phyloP scores from a whole-genome alignment of 805 yeast genomes.

The Candida berthetii region DNA sequence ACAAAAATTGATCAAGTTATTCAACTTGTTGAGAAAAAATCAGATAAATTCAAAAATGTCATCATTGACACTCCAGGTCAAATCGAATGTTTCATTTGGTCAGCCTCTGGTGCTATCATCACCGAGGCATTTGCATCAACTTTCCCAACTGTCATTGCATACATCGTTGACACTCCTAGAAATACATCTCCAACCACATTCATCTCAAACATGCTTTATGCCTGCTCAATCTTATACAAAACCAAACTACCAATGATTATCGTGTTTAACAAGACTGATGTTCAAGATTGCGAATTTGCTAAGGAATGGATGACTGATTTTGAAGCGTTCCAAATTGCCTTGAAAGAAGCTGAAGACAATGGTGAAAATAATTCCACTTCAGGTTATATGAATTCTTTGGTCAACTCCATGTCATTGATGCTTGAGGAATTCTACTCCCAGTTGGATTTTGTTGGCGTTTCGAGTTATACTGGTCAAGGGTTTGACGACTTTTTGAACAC shows the following conservation, averaged over 20 bases:
- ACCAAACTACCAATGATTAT: conserved; percentile 95
- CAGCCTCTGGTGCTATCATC: conserved; percentile 93
- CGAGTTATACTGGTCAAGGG: conserved; percentile 91
- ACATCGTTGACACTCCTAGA: conserved; percentile 94
- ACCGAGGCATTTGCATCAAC: conserved; percentile 96
- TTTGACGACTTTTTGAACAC: conserved; percentile 85
- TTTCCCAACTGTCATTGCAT: conserved; percentile 93
- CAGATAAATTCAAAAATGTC: conserved; percentile 51
- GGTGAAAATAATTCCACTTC: conserved; percentile 56
- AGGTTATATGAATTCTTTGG: conserved; percentile 91
- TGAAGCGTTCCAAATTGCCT: conserved; percentile 80
- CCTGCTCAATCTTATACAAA: conserved; percentile 93
- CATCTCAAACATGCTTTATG: conserved; percentile 97
- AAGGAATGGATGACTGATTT: conserved; percentile 97
- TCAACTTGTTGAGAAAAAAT: conserved; percentile 72
- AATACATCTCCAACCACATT: conserved; percentile 93
- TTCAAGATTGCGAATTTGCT: conserved; percentile 77
- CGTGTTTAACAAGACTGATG: conserved; percentile 94
- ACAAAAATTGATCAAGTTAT: conserved; percentile 97
- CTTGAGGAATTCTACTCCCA: conserved; percentile 93
- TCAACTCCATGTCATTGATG: conserved; percentile 94
- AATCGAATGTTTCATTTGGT: conserved; percentile 97
- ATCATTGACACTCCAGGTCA: conserved; percentile 98
- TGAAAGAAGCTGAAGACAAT: conserved; percentile 62
- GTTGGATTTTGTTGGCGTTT: conserved; percentile 86